Conservation (phyloP, 1,139 yeast species). For the Groenewaldozyma auringiensis region DNA sequence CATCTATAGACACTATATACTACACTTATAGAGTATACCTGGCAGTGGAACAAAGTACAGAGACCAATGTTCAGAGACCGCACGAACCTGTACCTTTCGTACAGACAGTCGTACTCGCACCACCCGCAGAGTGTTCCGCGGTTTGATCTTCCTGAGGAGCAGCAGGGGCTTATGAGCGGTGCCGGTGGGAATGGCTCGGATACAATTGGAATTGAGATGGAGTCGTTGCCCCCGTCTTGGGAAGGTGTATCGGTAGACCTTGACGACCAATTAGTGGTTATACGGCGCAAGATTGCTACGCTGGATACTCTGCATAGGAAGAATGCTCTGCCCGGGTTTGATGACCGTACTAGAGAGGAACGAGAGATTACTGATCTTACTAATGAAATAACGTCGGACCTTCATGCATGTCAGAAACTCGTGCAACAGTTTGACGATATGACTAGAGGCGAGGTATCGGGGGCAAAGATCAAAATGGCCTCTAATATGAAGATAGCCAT, state of each 20-base stretch:
- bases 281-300: slow-evolving; percentile 45
- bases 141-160: slow-evolving; percentile 44
- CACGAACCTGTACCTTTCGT: slow-evolving; percentile 38
- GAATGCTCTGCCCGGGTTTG: slow-evolving; percentile 78
- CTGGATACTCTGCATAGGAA: slow-evolving; percentile 68
- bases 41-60: too few relatives aligned
- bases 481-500: slow-evolving; percentile 75
- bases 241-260: slow-evolving; percentile 67
- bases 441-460: slow-evolving; percentile 35
- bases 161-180: slow-evolving; percentile 50
- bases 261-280: slow-evolving; percentile 48
- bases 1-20: too few relatives aligned
- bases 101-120: slow-evolving; percentile 38
- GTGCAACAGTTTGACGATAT: slow-evolving; percentile 58
- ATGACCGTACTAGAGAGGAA: slow-evolving; percentile 61
- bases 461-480: slow-evolving; percentile 53
- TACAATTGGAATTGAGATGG: slow-evolving; percentile 35
- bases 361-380: slow-evolving; percentile 74
- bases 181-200: slow-evolving; percentile 29
- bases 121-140: slow-evolving; percentile 24
- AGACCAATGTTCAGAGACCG: slow-evolving; percentile 36
- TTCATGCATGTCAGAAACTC: slow-evolving; percentile 65
- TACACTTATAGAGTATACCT: too few relatives aligned
- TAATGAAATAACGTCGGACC: slow-evolving; percentile 62
- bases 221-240: slow-evolving; percentile 63